phyloP scores from a whole-genome alignment of 768 basidiomycete species.

The Lentinula raphanica region DNA sequence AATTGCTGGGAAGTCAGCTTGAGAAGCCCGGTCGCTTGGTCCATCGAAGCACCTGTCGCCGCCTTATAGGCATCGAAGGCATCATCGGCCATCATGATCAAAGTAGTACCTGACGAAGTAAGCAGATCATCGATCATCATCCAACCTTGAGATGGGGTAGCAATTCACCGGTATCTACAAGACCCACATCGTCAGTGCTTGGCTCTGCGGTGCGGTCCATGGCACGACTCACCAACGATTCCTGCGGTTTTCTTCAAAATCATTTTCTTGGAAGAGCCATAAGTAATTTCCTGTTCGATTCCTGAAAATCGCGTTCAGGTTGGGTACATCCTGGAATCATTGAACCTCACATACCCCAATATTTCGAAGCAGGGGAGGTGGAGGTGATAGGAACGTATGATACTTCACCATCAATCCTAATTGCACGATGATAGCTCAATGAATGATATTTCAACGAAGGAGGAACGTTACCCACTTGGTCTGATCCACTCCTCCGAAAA shows the following conservation, averaged over 20 bases:
- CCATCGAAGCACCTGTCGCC: slow-evolving; percentile 32
- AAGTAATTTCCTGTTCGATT: slow-evolving; percentile 46
- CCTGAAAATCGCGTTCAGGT: slow-evolving; percentile 13
- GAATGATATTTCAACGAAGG: background rate
- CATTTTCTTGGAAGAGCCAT: slow-evolving; percentile 25
- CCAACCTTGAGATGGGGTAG: background rate
- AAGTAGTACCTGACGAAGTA: slow-evolving; percentile 35
- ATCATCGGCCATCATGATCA: slow-evolving; percentile 43
- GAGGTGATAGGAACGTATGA: slow-evolving; percentile 42
- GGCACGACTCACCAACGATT: slow-evolving; percentile 34
- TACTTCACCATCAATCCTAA: slow-evolving; percentile 38
- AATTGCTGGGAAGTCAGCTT: slow-evolving; percentile 48
- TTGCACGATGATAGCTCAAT: slow-evolving; percentile 37
- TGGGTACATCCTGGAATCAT: background rate
- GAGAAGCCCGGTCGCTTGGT: slow-evolving; percentile 36
- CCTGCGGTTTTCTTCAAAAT: slow-evolving; percentile 44
- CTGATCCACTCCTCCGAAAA: slow-evolving; percentile 38
- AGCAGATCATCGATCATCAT: background rate
- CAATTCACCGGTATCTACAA: background rate
- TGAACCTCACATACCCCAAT: slow-evolving; percentile 38
- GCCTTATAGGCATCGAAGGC: slow-evolving; percentile 38
- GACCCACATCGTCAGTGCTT: background rate
- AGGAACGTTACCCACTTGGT: slow-evolving; percentile 1
- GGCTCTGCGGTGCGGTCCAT: background rate
- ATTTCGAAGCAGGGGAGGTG: slow-evolving; percentile 26